Percentiles rank a stretch among this genome's conserved stretches.
phyloP scores from a whole-genome alignment of 2,329 filamentous ascomycete genomes.

The Helminthosporium solani region DNA sequence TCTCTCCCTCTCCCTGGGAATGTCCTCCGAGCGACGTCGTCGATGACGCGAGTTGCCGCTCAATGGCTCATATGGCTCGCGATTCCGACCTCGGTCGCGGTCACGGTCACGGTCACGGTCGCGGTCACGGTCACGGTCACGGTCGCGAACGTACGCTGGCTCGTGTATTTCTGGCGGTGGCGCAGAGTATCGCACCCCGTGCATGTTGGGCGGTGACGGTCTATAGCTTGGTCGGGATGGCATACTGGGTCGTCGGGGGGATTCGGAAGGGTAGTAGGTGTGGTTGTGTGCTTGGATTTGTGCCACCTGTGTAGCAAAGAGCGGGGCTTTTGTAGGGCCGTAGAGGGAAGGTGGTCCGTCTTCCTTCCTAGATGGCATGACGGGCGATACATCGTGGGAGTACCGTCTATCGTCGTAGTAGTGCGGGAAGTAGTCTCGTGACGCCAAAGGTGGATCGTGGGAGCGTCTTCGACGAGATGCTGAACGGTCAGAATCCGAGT shows the following conservation, averaged over 20 bases:
- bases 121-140: slow-evolving; percentile 11
- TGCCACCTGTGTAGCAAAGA: slow-evolving; percentile 51
- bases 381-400: slow-evolving; percentile 22
- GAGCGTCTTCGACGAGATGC: slow-evolving; percentile 44
- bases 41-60: slow-evolving; percentile 8
- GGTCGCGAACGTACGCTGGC: slow-evolving; percentile 20
- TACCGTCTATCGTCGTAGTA: slow-evolving; percentile 30
- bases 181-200: slow-evolving; percentile 26
- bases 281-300: slow-evolving; percentile 32
- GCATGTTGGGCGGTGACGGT: slow-evolving; percentile 12
- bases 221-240: slow-evolving; percentile 26
- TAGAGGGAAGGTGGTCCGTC: slow-evolving; percentile 35
- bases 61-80: slow-evolving; percentile 6
- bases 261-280: slow-evolving; percentile 25
- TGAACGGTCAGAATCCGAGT: slow-evolving; percentile 32
- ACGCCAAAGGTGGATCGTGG: slow-evolving; percentile 45
- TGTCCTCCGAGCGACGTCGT: slow-evolving; percentile 12
- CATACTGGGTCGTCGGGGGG: slow-evolving; percentile 25
- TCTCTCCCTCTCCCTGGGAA: slow-evolving; percentile 7
- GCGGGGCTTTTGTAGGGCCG: slow-evolving; percentile 47
- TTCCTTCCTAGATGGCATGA: neutral
- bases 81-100: slow-evolving; percentile 13
- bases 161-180: slow-evolving; percentile 24
- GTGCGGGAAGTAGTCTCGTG: slow-evolving; percentile 42
- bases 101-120: slow-evolving; percentile 14